These are phyloP conservation scores for Chytridiales sp. DNA, from an alignment of 371 early-diverging fungal genomes.

Conservation along the genomic window DNA sequence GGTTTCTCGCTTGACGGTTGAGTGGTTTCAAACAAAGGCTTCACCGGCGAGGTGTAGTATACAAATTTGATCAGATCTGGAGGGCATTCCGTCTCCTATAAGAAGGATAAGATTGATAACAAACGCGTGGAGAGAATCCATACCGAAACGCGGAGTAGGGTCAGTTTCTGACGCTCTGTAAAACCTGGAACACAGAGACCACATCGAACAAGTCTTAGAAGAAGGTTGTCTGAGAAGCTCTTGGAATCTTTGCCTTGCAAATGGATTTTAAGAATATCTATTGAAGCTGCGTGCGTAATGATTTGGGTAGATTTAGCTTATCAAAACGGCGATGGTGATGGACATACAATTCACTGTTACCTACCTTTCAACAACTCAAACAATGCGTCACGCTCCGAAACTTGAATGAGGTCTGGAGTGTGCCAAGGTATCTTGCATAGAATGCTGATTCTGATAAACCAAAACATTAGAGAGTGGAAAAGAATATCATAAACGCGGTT, in stretches of 20 bases:
- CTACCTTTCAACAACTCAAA: constrained; percentile 13
- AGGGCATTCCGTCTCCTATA: constrained; percentile 1
- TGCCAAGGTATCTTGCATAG: constrained; percentile 10
- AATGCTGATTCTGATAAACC: no score
- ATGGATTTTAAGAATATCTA: no score
- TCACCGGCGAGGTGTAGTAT: no score
- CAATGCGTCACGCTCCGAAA: constrained; percentile 4
- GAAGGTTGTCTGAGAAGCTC: neutral
- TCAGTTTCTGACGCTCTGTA: constrained; percentile 9
- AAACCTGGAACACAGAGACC: constrained; percentile 11
- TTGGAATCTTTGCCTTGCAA: neutral
- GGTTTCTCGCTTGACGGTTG: neutral
- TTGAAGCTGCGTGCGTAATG: no score
- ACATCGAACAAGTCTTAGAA: constrained; percentile 1
- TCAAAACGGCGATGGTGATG: no score
- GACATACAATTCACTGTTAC: neutral
- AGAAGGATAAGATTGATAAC: neutral
- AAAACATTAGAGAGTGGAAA: no score
- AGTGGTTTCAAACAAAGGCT: neutral
- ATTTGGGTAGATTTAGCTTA: no score
- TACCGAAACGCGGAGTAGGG: neutral
- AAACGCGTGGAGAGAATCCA: neutral
- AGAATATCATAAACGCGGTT: no score
- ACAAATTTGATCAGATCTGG: constrained; percentile 5
- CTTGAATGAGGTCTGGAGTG: neutral